Conservation (phyloP, 2,329 filamentous ascomycete genomes). For the Xylariaceae sp. region DNA sequence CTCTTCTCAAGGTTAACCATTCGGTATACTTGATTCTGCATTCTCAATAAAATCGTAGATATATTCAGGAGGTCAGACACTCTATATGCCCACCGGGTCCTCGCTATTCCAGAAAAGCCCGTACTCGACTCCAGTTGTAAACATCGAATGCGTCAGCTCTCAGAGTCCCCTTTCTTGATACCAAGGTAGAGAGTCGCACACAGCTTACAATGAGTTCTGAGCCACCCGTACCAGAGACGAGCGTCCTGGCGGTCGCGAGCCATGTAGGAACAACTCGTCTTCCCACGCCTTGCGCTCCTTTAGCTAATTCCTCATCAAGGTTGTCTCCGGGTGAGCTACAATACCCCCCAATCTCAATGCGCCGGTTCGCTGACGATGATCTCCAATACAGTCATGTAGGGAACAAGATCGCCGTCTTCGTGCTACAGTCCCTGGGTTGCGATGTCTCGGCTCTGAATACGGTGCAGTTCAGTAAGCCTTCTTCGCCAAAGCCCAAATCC, state of each 20-base stretch:
- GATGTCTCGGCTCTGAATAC: conserved; percentile 94
- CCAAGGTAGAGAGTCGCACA: neutral
- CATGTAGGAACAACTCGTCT: conserved; percentile 59
- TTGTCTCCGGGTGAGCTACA: conserved; percentile 66
- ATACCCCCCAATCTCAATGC: conserved; percentile 13
- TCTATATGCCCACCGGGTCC: no score
- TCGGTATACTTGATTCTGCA: no score
- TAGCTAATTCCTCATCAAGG: conserved; percentile 46
- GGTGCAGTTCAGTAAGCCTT: conserved; percentile 83
- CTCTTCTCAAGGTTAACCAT: no score
- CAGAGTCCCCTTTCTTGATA: no score
- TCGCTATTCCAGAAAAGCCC: no score
- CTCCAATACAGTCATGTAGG: conserved; percentile 73
- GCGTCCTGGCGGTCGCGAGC: conserved; percentile 84
- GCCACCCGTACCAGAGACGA: conserved; percentile 52
- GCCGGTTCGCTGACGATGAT: conserved; percentile 18
- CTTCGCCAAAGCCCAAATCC: neutral
- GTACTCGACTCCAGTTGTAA: no score
- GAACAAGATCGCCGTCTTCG: conserved; percentile 94
- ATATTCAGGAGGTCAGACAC: no score
- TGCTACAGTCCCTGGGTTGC: conserved; percentile 88
- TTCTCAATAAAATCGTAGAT: no score
- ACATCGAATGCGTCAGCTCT: no score
- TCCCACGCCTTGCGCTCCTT: conserved; percentile 18
- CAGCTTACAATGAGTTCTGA: conserved; percentile 34